Conservation (phyloP, 306 rosid species). For the Cucurbita pepo region DNA sequence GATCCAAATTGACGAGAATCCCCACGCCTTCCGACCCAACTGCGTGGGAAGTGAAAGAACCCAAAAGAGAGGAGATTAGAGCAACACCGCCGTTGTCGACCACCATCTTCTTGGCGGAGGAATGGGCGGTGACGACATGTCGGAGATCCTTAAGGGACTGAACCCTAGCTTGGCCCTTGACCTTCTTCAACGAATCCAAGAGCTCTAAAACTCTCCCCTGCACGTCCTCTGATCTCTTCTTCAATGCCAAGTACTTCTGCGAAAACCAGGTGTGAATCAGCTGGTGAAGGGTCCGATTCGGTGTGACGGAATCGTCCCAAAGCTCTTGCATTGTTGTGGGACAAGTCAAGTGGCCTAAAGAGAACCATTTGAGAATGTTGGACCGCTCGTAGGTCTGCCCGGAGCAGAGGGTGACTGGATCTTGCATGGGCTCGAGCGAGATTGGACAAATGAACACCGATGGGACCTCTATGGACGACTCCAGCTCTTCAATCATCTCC, state of each 20-base stretch:
- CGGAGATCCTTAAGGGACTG: conserved; percentile 28
- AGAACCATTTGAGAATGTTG: conserved; percentile 39
- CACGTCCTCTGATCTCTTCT: conserved; percentile 26
- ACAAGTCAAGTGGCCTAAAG: conserved; percentile 37
- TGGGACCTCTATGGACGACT: conserved; percentile 28
- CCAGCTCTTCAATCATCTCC: conserved; percentile 27
- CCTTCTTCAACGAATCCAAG: conserved; percentile 22
- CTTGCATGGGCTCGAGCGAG: conserved; percentile 39
- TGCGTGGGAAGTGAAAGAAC: conserved; percentile 43
- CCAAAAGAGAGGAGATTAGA: conserved; percentile 27
- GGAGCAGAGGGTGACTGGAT: conserved; percentile 46
- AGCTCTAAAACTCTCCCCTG: conserved; percentile 28
- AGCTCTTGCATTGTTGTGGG: conserved; percentile 51
- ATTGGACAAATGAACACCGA: conserved; percentile 40
- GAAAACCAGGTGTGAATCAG: conserved; percentile 31
- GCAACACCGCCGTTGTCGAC: conserved; percentile 18
- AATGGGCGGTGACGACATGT: conserved; percentile 14
- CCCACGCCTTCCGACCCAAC: conserved; percentile 46
- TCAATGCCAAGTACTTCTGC: conserved; percentile 18
- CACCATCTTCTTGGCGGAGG: conserved; percentile 18
- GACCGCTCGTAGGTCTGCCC: conserved; percentile 47
- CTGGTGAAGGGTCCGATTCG: conserved; percentile 27
- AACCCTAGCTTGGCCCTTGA: conserved; percentile 40
- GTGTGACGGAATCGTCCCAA: conserved; percentile 36
- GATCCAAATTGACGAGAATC: conserved; percentile 31